Base-by-base conservation (phyloP, 2,329 filamentous ascomycete species). In the Microdochium trichocladiopsis region DNA sequence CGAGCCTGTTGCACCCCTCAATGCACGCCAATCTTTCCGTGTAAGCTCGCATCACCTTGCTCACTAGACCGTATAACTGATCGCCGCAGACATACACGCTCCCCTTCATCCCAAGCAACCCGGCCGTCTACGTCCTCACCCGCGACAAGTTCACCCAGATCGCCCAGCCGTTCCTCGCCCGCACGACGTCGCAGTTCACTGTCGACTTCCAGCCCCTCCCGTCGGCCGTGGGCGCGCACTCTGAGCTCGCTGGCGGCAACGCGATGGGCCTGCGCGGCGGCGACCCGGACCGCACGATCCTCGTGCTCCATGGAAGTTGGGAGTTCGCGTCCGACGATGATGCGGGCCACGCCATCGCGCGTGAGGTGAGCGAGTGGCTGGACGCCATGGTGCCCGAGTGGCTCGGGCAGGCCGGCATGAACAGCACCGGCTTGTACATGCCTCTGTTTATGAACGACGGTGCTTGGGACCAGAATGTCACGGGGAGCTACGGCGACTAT, bases 391-490 rank as follows among this genome's bases (percentile, higher is more conserved):
- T 63, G n/a, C 57, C 60, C 2, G 51, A 53, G 22, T 63, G 61
- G 62, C 54, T 59, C 5, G 50, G 48, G 41, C 50, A 50, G 23
- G 52, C 16, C 54, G 51, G 41, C 43, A 49, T 25, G 11, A 51
- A 48, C 18, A 52, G 52, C 33, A 58, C 56, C 14, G 50, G 53
- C 2, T 14, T 33, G 28, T 69, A 67, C 52, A 55, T 61, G 18
- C 62, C 63, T 10, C 53, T 61, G 1, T 65, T 68, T 37, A 65
- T 70, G 62, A 70, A 70, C 43, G 67, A 71, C 56, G 66, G 66
- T 1, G 63, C 61, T 56, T 58, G 55, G 21, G 65, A 69, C 52
- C 63, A 64, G 55, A 64, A 64, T 49, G 64, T 64, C 11, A 63
- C 61, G 10, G 57, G 56, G 9, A 61, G 48, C 50, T 66, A 65